A percentile compares a stretch with the other conserved stretches of the same genome.
These are phyloP conservation scores for Thermothielavioides terrestris DNA, from an alignment of 495 filamentous ascomycete genomes.

Conservation along the genomic window DNA sequence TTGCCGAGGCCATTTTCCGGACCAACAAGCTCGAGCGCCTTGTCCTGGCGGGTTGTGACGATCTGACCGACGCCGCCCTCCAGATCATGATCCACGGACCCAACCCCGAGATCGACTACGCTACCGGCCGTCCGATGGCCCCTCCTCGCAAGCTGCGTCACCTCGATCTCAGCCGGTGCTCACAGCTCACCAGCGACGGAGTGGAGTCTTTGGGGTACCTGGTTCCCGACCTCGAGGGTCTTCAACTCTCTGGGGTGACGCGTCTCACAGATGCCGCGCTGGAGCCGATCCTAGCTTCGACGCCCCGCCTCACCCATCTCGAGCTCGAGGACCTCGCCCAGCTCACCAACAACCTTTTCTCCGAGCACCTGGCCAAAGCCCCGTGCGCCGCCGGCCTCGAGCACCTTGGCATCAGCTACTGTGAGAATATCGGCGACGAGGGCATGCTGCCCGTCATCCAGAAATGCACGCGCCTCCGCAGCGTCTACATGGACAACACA, in stretches of 20 bases:
- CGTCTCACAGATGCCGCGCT: conserved; percentile 66
- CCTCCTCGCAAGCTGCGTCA: conserved; percentile 73
- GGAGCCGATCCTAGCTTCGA: conserved; percentile 60
- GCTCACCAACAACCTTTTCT: conserved; percentile 64
- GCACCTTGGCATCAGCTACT: conserved; percentile 84
- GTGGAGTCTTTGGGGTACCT: conserved; percentile 59
- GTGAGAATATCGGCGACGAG: conserved; percentile 71
- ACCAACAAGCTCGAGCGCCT: conserved; percentile 75
- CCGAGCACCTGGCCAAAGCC: conserved; percentile 59
- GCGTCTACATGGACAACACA: conserved; percentile 89
- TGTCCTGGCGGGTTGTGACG: conserved; percentile 65
- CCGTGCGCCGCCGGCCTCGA: conserved; percentile 62
- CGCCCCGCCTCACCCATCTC: conserved; percentile 70
- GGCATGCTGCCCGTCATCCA: conserved; percentile 82
- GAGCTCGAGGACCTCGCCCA: conserved; percentile 80
- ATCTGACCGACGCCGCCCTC: conserved; percentile 64
- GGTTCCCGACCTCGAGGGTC: conserved; percentile 70
- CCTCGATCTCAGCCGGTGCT: conserved; percentile 75
- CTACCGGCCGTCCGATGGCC: conserved; percentile 67
- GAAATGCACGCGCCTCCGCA: conserved; percentile 56
- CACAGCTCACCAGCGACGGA: conserved; percentile 59
- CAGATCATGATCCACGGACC: conserved; percentile 62
- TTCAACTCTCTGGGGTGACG: conserved; percentile 67
- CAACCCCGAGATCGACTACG: conserved; percentile 64
- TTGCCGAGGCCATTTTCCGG: conserved; percentile 64